These are phyloP conservation scores for Annulohypoxylon stygium DNA, from an alignment of 495 filamentous ascomycete genomes.

Conservation along the genomic window DNA sequence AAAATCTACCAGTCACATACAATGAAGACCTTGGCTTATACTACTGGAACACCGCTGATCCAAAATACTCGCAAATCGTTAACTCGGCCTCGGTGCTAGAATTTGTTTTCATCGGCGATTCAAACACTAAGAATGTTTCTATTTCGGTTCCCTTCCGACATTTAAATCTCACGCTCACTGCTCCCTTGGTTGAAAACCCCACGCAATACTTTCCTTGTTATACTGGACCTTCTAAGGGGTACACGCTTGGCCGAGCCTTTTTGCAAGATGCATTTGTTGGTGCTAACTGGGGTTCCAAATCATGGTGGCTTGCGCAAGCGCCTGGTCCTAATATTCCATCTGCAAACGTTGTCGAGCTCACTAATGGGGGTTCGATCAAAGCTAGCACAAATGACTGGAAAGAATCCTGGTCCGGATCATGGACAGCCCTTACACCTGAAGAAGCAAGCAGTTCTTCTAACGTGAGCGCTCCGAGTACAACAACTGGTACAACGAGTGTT, in stretches of 20 bases:
- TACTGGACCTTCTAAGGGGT: constrained; percentile 47
- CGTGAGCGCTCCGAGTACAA: constrained; percentile 32
- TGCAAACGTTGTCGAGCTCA: constrained; percentile 39
- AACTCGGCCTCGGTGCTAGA: constrained; percentile 63
- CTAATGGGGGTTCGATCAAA: constrained; percentile 39
- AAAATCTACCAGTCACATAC: constrained; percentile 61
- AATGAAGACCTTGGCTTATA: constrained; percentile 59
- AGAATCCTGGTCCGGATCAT: constrained; percentile 55
- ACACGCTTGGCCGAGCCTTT: constrained; percentile 66
- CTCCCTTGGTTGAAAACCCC: constrained; percentile 59
- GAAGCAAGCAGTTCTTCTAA: constrained; percentile 25
- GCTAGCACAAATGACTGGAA: constrained; percentile 53
- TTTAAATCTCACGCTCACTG: constrained; percentile 64
- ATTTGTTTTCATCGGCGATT: constrained; percentile 60
- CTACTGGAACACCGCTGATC: constrained; percentile 62
- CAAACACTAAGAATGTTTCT: constrained; percentile 53
- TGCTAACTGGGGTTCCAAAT: constrained; percentile 61
- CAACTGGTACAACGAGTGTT: neutral
- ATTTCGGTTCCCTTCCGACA: constrained; percentile 69
- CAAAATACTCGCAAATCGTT: constrained; percentile 59
- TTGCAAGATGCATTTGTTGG: constrained; percentile 70
- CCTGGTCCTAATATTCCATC: constrained; percentile 58
- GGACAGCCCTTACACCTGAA: constrained; percentile 50
- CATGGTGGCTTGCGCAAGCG: constrained; percentile 65
- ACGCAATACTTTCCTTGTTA: constrained; percentile 68